Base-by-base conservation (phyloP, 2,329 filamentous ascomycete species). In the Aspergillus luchuensis region DNA sequence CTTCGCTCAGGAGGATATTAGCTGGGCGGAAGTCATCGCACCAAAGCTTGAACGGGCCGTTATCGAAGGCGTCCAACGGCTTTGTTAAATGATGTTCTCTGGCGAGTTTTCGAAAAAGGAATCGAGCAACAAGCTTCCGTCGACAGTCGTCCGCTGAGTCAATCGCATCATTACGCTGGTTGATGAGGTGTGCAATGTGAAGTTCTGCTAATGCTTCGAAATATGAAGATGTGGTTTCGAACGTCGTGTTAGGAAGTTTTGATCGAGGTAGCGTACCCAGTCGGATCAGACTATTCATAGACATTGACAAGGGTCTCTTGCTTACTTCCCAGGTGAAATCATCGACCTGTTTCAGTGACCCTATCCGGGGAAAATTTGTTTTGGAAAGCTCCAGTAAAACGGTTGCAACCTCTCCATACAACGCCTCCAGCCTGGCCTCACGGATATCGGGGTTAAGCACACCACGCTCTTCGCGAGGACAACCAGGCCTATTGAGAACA, bases 21-120 rank as follows among this genome's bases (percentile, higher is more conserved):
- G 63, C 69, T 4, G 71, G 72, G 8, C 64, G 60, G 52, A 74
- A 57, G 51, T 75, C 73, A 56, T 75, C 71, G 57, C 70, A 75
- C 53, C 61, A 71, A 25, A 74, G 60, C 15, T 41, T 25, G 58
- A 75, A 74, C n/a, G 69, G 69, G 8, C 71, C 66, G 23, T 63
- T 62, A 52, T 63, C 60, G 48, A 69, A 51, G 38, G 62, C 56
- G 5, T 19, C 57, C 30, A 63, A 60, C 56, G 69, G 59, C 33
- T 36, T 36, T 13, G 33, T 15, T n/a, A 65, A 56, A 17, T 61
- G 66, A 11, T 63, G 66, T 13, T 45, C 19, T 1, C 13, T 7
- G 10, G 41, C 19, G 38, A 68, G 51, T 49, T 66, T 67, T 50
- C 59, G 61, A 53, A 69, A 72, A 28, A 69, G 66, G 56, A 64